Base-by-base conservation (phyloP, 345 rosid species). In the Rhizophora apiculata region DNA sequence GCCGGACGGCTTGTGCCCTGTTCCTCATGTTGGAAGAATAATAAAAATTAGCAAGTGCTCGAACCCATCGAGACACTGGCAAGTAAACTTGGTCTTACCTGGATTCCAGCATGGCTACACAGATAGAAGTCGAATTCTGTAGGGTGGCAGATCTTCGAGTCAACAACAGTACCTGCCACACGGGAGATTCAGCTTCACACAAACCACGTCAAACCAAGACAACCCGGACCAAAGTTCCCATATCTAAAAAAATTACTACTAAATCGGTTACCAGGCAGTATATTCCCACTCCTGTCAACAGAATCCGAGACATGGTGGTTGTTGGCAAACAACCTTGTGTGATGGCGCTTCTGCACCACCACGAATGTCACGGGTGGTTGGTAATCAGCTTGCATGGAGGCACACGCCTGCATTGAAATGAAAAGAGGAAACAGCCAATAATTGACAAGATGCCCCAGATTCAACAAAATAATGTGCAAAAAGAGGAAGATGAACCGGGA, bases 21-120 rank as follows among this genome's bases (percentile, higher is more conserved):
- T 65, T 63, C 37, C 6, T 9, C 39, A 36, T 36, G 7, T 6
- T 36, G 39, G 9, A 59, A 1, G 22, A 26, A 8, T 26, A 11
- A 36, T 18, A 48, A 43, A 6, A n/a, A n/a, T 8, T 54, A 20
- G 2, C 4, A 4, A 54, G 27, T 20, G n/a, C 11, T 11, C 24
- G 13, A 32, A 56, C 73, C 26, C 62, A 65, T 56, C 58, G 61
- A 15, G 15, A 36, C 15, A 54, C 26, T 55, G 32, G 18, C 34
- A 54, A 63, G 5, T 0, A 20, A 7, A 53, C 58, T 1, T 8
- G 92, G 78, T n/a, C n/a, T n/a, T n/a, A n/a, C n/a, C n/a, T n/a
- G n/a, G n/a, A 95, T 95, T 26, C 99, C 99, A 54, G 99, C 99
- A 77, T 95, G 99, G 64, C 99, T 92, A 75, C 99, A 95, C 3